Conservation (phyloP, 768 basidiomycete genomes). For the Psilocybe subaeruginosa region DNA sequence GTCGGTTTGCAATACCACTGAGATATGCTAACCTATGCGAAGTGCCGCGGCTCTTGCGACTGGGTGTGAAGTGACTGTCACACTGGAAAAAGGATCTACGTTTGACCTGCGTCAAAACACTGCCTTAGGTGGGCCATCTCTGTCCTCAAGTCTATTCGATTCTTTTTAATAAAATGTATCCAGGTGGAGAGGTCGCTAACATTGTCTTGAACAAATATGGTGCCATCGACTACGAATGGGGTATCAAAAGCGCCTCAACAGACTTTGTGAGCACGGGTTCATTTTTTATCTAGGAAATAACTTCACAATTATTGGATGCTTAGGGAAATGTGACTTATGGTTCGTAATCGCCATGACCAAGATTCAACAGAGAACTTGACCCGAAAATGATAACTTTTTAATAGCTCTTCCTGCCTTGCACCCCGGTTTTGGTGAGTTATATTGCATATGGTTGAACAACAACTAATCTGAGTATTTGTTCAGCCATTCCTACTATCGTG, state of each 20-base stretch:
- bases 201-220: slow-evolving; percentile 66
- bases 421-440: slow-evolving; percentile 59
- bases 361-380: not conserved
- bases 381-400: not conserved
- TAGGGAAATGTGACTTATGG: slow-evolving; percentile 81
- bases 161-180: not conserved
- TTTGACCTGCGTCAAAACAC: slow-evolving; percentile 73
- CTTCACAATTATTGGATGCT: not conserved
- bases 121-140: slow-evolving; percentile 47
- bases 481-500: slow-evolving; percentile 75
- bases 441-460: not conserved
- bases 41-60: slow-evolving; percentile 75
- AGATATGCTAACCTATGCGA: not conserved
- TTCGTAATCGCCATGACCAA: slow-evolving; percentile 26
- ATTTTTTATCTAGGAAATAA: not conserved
- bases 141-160: not conserved
- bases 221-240: slow-evolving; percentile 63
- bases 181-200: slow-evolving; percentile 68
- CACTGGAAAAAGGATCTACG: slow-evolving; percentile 29
- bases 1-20: slow-evolving; percentile 21
- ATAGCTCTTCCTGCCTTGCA: slow-evolving; percentile 69
- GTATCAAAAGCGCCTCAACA: slow-evolving; percentile 73
- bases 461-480: not conserved
- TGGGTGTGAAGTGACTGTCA: slow-evolving; percentile 55
- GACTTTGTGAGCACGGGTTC: slow-evolving; percentile 66